Evolutionary conservation across 345 rosid genomes (phyloP), one percentile per base, ranked within the genome.

Genomic region (Salix exigua): DNA sequence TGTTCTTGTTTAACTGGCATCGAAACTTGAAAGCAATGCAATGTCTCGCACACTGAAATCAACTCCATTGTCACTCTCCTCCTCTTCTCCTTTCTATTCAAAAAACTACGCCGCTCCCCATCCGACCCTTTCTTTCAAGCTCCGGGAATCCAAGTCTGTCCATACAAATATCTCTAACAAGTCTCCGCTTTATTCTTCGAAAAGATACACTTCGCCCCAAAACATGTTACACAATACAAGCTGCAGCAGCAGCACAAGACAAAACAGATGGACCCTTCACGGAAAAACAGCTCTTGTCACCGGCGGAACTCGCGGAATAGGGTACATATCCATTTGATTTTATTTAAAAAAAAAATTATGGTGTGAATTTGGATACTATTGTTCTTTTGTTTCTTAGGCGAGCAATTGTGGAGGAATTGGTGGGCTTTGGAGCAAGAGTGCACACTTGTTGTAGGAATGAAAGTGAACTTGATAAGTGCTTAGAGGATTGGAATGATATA

Each of bases 351-450:
- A 42, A 42, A 42, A n/a, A 4, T 1, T 48, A 11, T 31, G 35
- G 2, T 30, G 12, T 35, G 1, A 7, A 46, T 70, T 37, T 33
- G 19, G 18, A 25, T 12, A 26, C 2, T 1, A 21, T 23, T 9
- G 18, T 72, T 55, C 12, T 35, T 8, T 40, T 51, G 23, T 33
- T 17, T 13, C 42, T 28, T 61, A 93, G 97, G 82, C 87, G 88
- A 62, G 97, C 97, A 26, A 71, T 90, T 65, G 98, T 91, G 83
- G 90, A 88, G 82, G 97, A 93, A 72, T 74, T 93, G 65, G 86
- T 74, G 26, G 87, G 86, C 48, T 85, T 89, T 73, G 97, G 94
- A 70, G 96, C 97, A 61, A 75, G 76, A 75, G 90, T 93, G 65
- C 90, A 91, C 77, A 90, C 93, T 4, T 93, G 97, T 74, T 86